Conservation (phyloP, 2,329 filamentous ascomycete genomes). For the Fusarium nematophilum region DNA sequence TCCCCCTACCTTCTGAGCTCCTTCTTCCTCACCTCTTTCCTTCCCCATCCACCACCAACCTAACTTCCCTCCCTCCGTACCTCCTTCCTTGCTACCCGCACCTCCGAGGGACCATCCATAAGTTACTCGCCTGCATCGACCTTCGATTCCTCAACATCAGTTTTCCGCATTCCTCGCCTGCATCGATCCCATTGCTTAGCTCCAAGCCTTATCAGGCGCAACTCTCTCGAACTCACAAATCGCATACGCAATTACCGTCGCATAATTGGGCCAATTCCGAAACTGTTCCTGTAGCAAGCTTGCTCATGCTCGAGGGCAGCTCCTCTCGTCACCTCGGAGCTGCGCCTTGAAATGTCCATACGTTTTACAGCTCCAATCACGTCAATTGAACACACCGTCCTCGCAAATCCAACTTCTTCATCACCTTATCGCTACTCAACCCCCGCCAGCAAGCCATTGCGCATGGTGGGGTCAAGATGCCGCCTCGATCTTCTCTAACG, state of each 20-base stretch:
- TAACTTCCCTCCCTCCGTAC: slow-evolving; percentile 24
- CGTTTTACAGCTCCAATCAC: slow-evolving; percentile 34
- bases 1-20: slow-evolving; percentile 34
- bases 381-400: slow-evolving; percentile 47
- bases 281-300: slow-evolving; percentile 43
- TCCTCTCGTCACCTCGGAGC: slow-evolving; percentile 33
- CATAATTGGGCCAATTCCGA: slow-evolving; percentile 39
- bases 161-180: slow-evolving; percentile 3
- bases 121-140: slow-evolving; percentile 18
- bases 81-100: slow-evolving; percentile 15
- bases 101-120: slow-evolving; percentile 15
- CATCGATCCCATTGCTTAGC: slow-evolving; percentile 17
- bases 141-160: slow-evolving; percentile 15
- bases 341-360: slow-evolving; percentile 43
- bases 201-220: slow-evolving; percentile 12
- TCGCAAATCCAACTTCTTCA: slow-evolving; percentile 30
- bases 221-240: slow-evolving; percentile 34
- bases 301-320: slow-evolving; percentile 39
- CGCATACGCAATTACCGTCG: slow-evolving; percentile 35
- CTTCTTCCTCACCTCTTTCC: slow-evolving; percentile 32
- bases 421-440: slow-evolving; percentile 35
- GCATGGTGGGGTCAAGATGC: slow-evolving; percentile 80
- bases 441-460: slow-evolving; percentile 44
- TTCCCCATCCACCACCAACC: slow-evolving; percentile 29
- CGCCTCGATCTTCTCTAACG: slow-evolving; percentile 86